A percentile compares a stretch with the other conserved stretches of the same genome.
Conservation (phyloP, 2,329 filamentous ascomycete species). For the Nemania sp. region DNA sequence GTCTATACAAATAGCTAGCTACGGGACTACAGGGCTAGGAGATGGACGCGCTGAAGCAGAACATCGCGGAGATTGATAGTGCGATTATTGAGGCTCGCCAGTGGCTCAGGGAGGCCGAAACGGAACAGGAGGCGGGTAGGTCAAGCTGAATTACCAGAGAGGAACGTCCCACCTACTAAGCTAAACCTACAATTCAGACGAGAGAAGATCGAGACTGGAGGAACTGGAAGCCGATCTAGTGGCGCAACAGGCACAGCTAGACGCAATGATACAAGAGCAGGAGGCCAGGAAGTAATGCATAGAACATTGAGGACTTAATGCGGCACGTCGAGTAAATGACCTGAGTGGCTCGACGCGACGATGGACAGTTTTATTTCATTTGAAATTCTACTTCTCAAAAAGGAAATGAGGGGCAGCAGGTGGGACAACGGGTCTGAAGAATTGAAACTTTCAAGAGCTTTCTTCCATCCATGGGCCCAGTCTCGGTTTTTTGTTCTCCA, state of each 20-base stretch:
- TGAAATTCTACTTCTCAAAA: background rate
- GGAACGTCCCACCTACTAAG: constrained; percentile 7
- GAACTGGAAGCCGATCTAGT: constrained; percentile 22
- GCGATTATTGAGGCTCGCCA: constrained; percentile 27
- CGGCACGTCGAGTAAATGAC: background rate
- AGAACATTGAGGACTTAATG: background rate
- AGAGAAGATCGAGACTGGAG: constrained; percentile 13
- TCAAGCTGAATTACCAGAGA: background rate
- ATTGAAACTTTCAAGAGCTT: background rate
- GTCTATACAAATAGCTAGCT: background rate
- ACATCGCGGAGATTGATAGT: constrained; percentile 26
- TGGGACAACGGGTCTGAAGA: background rate
- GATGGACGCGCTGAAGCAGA: constrained; percentile 22
- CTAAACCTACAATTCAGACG: constrained; percentile 9
- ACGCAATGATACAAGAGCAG: constrained; percentile 8
- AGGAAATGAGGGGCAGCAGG: too few species aligned
- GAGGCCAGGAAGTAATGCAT: background rate
- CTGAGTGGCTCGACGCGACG: background rate
- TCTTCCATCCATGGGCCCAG: background rate
- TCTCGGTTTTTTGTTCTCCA: background rate
- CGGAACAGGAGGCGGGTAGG: constrained; percentile 18
- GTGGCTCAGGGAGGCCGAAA: constrained; percentile 24
- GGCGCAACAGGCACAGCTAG: constrained; percentile 16
- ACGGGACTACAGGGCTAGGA: background rate
- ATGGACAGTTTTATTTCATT: background rate